Conservation (phyloP, 2,329 filamentous ascomycete species). For the Colletotrichum lupini region DNA sequence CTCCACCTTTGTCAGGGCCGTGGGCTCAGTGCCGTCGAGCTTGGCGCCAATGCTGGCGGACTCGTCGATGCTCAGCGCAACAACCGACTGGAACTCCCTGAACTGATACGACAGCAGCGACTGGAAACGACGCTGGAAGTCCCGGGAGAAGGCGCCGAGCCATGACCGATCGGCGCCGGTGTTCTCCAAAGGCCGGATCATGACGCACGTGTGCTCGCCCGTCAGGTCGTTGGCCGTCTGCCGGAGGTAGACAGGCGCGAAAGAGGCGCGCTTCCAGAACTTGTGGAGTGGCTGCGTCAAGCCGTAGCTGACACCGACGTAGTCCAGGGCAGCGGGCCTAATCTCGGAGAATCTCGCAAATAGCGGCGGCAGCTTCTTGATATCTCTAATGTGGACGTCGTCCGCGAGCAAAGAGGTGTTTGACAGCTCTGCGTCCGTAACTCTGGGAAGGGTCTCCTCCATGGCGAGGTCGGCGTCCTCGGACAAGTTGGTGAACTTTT, state of each 20-base stretch:
- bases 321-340: constrained; percentile 84
- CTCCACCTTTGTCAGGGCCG: constrained; percentile 76
- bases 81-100: constrained; percentile 79
- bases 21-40: constrained; percentile 63
- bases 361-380: constrained; percentile 90
- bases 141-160: constrained; percentile 90
- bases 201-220: constrained; percentile 97
- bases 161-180: constrained; percentile 79
- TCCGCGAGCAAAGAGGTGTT: constrained; percentile 83
- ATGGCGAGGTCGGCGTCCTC: constrained; percentile 71
- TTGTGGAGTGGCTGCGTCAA: constrained; percentile 88
- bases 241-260: constrained; percentile 90
- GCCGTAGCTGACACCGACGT: constrained; percentile 95
- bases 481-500: constrained; percentile 86
- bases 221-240: constrained; percentile 97
- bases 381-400: constrained; percentile 90
- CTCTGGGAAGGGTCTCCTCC: constrained; percentile 76
- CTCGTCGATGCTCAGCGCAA: constrained; percentile 89
- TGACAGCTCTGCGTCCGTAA: constrained; percentile 85
- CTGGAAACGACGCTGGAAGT: constrained; percentile 96
- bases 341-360: constrained; percentile 90
- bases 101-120: constrained; percentile 93
- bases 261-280: constrained; percentile 93
- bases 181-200: constrained; percentile 83
- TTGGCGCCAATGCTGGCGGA: constrained; percentile 80